A percentile compares a stretch with the other conserved stretches of the same genome.
phyloP scores from a whole-genome alignment of 352 stramenopile species.

The Lagenidium giganteum region DNA sequence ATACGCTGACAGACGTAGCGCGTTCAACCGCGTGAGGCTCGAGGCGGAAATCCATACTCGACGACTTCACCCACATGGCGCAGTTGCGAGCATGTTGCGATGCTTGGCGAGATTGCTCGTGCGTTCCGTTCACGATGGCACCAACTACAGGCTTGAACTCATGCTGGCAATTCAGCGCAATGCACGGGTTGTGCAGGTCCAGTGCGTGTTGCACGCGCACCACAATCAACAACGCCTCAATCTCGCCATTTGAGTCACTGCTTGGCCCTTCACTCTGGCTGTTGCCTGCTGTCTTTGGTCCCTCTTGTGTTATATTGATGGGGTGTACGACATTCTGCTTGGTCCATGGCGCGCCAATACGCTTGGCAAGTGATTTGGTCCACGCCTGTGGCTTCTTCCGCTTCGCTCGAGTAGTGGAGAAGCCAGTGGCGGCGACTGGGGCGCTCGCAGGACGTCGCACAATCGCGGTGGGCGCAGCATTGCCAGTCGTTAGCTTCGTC shows the following conservation, averaged over 20 bases:
- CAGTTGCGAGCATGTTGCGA: conserved; percentile 12
- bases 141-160: conserved; percentile 2
- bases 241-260: no score
- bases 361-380: no score
- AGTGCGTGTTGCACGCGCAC: conserved; percentile 17
- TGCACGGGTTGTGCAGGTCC: conserved; percentile 17
- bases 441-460: no score
- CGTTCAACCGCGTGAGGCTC: no score
- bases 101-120: background rate
- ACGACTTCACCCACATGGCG: conserved; percentile 5
- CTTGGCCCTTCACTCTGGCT: background rate
- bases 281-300: no score
- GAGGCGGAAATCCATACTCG: background rate
- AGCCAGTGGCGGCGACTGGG: background rate
- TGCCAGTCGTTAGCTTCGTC: no score
- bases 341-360: no score
- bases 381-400: background rate
- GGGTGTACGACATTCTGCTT: conserved; percentile 15
- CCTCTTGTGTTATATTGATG: no score
- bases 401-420: conserved; percentile 1
- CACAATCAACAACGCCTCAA: no score
- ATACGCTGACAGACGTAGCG: no score
- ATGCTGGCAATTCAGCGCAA: conserved; percentile 12
- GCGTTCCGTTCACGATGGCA: background rate
- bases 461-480: no score